Evolutionary conservation across 768 basidiomycete genomes (phyloP).

Genomic region (Leccinum incarnatum): DNA sequence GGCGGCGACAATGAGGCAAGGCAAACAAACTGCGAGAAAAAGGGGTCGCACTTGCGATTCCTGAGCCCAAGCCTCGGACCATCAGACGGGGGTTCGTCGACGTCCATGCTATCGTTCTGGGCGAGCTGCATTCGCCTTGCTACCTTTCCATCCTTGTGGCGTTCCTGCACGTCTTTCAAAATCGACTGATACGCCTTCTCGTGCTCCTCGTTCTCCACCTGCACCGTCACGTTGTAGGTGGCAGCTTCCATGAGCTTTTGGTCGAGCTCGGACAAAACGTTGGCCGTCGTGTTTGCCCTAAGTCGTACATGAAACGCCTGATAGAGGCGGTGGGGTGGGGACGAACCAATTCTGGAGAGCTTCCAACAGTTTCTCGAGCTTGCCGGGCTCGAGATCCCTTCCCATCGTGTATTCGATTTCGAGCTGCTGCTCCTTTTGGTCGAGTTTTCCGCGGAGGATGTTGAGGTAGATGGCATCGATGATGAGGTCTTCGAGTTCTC

Average conservation of each 20-base stretch:
- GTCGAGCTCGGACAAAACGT: constrained; percentile 72
- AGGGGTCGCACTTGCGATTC: constrained; percentile 55
- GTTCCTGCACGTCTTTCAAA: constrained; percentile 62
- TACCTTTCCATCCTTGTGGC: constrained; percentile 56
- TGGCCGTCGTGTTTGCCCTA: constrained; percentile 70
- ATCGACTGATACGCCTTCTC: constrained; percentile 50
- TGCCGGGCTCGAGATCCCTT: constrained; percentile 80
- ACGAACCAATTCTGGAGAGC: constrained; percentile 68
- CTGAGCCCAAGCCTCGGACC: constrained; percentile 41
- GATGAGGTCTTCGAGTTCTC: constrained; percentile 93
- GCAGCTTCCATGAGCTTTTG: constrained; percentile 60
- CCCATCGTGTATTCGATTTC: constrained; percentile 94
- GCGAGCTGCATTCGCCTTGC: constrained; percentile 26
- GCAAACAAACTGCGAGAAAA: background rate
- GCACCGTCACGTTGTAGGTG: constrained; percentile 38
- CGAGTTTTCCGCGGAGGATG: constrained; percentile 85
- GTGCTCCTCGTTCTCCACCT: constrained; percentile 48
- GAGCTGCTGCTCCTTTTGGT: constrained; percentile 86
- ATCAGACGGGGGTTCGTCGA: constrained; percentile 55
- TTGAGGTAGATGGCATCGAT: constrained; percentile 96
- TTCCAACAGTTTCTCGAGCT: constrained; percentile 55
- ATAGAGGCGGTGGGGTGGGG: background rate
- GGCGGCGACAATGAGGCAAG: background rate
- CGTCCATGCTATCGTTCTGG: constrained; percentile 53
- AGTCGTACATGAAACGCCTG: constrained; percentile 5